phyloP scores from a whole-genome alignment of 2,329 filamentous ascomycete genomes.

The Microcyclosporella mali region DNA sequence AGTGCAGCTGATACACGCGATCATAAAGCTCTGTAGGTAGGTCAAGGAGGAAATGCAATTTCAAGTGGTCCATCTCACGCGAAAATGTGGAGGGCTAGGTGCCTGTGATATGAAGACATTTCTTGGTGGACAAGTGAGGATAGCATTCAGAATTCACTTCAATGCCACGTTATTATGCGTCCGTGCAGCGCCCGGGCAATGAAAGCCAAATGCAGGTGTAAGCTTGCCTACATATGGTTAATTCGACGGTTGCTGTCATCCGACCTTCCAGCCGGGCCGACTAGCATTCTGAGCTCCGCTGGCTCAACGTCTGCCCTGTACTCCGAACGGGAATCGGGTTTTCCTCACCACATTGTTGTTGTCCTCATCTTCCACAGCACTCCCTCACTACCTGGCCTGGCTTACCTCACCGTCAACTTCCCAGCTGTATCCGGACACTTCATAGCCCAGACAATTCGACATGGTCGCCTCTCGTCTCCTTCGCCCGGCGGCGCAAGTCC shows the following conservation, averaged over 20 bases:
- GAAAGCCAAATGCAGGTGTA: no score
- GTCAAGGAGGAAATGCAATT: background rate
- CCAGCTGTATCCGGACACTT: background rate
- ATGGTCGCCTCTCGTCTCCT: conserved; percentile 59
- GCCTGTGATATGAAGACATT: no score
- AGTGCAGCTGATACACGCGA: background rate
- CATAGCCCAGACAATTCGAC: conserved; percentile 2
- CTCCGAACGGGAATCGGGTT: background rate
- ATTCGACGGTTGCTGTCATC: no score
- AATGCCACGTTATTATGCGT: no score
- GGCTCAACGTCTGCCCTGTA: background rate
- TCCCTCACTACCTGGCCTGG: conserved; percentile 2
- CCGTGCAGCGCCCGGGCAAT: no score
- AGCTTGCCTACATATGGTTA: no score
- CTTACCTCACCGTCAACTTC: conserved; percentile 1
- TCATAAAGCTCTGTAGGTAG: conserved; percentile 5
- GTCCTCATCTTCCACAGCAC: conserved; percentile 1
- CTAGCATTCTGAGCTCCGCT: background rate
- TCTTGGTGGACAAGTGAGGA: no score
- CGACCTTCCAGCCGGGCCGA: no score
- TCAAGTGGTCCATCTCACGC: no score
- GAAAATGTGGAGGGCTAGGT: no score
- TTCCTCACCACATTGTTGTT: background rate
- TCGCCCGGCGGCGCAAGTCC: conserved; percentile 57
- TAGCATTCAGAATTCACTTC: no score